Evolutionary conservation across 192 early-diverging fungal genomes (phyloP).

Genomic region (Borealophlyctis nickersoniae): DNA sequence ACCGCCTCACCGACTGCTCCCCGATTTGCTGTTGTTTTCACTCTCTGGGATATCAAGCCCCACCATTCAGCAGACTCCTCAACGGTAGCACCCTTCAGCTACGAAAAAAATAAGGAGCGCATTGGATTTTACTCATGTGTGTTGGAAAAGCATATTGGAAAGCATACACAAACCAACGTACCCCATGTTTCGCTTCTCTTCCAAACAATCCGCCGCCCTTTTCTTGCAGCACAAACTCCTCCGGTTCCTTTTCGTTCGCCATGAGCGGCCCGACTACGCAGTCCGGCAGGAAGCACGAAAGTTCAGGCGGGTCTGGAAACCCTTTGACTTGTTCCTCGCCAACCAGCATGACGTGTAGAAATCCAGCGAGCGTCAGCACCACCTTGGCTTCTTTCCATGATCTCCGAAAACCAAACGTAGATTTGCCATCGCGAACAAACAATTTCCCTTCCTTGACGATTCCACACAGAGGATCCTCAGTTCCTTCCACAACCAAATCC

Average conservation of each 20-base stretch:
- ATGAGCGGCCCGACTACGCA: constrained; percentile 36
- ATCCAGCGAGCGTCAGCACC: constrained; percentile 42
- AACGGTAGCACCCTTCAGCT: constrained; percentile 35
- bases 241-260: constrained; percentile 48
- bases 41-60: constrained; percentile 29
- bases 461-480: constrained; percentile 18
- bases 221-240: constrained; percentile 44
- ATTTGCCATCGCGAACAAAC: constrained; percentile 30
- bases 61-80: constrained; percentile 38
- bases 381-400: constrained; percentile 36
- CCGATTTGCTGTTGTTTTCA: constrained; percentile 10
- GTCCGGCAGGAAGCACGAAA: constrained; percentile 43
- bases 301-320: constrained; percentile 28
- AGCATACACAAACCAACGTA: constrained; percentile 5
- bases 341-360: constrained; percentile 38
- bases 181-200: constrained; percentile 40
- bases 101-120: neutral
- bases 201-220: constrained; percentile 39
- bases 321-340: constrained; percentile 5
- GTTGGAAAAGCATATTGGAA: neutral
- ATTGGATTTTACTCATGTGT: neutral
- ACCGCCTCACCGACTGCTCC: neutral
- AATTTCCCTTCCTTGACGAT: constrained; percentile 32
- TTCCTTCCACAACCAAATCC: constrained; percentile 24
- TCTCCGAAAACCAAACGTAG: constrained; percentile 32